phyloP scores from a whole-genome alignment of 176 grass and related monocot genomes.

The Carex kokanica region DNA sequence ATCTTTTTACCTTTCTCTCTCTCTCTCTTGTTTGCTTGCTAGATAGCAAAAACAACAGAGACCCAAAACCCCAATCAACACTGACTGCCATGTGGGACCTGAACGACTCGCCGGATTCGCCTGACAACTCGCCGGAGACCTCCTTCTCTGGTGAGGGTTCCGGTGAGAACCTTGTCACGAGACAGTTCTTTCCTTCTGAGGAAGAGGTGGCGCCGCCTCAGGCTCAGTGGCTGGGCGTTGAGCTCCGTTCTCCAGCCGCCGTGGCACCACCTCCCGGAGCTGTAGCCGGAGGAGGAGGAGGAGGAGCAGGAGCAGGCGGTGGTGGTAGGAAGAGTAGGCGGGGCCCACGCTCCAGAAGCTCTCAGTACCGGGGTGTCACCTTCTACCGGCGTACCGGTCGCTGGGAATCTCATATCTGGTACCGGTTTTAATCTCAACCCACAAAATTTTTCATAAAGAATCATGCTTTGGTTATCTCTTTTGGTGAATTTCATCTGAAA shows the following conservation, averaged over 20 bases:
- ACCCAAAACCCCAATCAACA: constrained; percentile 7
- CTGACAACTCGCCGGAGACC: constrained; percentile 14
- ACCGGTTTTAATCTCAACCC: background rate
- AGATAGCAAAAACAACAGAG: background rate
- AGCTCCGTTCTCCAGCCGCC: constrained; percentile 40
- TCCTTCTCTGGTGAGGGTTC: constrained; percentile 49
- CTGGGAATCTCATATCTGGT: constrained; percentile 99
- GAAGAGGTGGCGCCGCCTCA: constrained; percentile 28
- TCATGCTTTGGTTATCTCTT: background rate
- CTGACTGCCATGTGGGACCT: constrained; percentile 78
- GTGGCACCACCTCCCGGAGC: background rate
- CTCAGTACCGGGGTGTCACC: constrained; percentile 97
- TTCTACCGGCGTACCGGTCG: constrained; percentile 96
- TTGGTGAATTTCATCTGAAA: background rate
- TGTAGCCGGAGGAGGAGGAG: background rate
- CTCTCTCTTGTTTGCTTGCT: background rate
- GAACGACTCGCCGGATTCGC: constrained; percentile 66
- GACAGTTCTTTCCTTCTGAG: constrained; percentile 73
- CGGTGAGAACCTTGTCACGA: constrained; percentile 47
- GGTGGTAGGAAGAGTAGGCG: constrained; percentile 71
- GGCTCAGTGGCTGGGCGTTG: constrained; percentile 31
- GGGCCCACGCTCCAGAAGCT: constrained; percentile 90
- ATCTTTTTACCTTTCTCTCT: background rate
- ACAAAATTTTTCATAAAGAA: background rate
- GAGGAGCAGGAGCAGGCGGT: background rate